Evolutionary conservation across 164 flowering plant species (phyloP).

Genomic region (Liriodendron chinense): DNA sequence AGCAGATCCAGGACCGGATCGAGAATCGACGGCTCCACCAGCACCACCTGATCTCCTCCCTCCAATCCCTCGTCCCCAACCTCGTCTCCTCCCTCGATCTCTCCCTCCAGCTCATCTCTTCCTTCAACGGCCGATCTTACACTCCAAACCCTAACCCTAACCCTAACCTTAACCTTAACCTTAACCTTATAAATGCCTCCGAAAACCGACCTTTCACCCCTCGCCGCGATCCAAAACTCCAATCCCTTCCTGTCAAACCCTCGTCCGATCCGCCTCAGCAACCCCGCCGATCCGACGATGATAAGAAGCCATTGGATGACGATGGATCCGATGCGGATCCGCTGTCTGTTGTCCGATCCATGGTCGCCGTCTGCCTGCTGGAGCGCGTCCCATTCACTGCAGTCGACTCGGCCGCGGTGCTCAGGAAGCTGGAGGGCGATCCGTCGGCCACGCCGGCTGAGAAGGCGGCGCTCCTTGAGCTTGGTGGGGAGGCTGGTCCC

Average conservation of each 20-base stretch:
- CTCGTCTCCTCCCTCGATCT: conserved; percentile 79
- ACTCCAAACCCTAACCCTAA: conserved; percentile 35
- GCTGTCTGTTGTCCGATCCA: conserved; percentile 61
- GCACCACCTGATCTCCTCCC: conserved; percentile 60
- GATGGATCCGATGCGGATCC: conserved; percentile 25
- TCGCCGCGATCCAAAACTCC: background rate
- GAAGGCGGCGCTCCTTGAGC: conserved; percentile 73
- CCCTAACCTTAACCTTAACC: conserved; percentile 32
- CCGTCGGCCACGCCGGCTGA: conserved; percentile 50
- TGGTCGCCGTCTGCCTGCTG: conserved; percentile 80
- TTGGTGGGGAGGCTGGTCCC: conserved; percentile 80
- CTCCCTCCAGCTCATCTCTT: conserved; percentile 64
- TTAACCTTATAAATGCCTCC: background rate
- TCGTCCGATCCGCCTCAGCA: conserved; percentile 9
- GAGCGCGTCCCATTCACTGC: conserved; percentile 74
- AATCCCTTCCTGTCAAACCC: conserved; percentile 4
- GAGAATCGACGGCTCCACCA: conserved; percentile 46
- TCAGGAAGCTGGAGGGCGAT: conserved; percentile 80
- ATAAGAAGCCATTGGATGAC: conserved; percentile 7
- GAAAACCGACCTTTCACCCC: conserved; percentile 6
- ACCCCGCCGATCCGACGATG: conserved; percentile 15
- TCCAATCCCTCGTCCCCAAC: conserved; percentile 70
- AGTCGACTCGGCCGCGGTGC: conserved; percentile 74
- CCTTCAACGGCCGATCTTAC: conserved; percentile 63
- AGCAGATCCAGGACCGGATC: conserved; percentile 60